Evolutionary conservation across 345 rosid species (phyloP), one percentile per base, ranked within the genome.

Genomic region (Turnera subulata): DNA sequence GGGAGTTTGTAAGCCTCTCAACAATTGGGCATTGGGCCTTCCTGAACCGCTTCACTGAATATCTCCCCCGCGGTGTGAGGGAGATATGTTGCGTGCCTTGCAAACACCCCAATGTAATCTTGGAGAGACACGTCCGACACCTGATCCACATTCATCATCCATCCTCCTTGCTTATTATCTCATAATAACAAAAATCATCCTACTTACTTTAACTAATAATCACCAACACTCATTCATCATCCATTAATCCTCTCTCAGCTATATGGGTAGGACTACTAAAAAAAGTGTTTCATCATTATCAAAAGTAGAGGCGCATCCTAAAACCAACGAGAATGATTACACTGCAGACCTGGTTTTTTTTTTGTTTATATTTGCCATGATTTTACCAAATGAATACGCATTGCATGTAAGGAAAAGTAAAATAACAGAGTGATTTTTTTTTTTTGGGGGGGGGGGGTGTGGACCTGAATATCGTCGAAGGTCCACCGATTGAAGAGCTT

Each of bases 11-110:
- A 11, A 91, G 88, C 80, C 98, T 78, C 83, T 91, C 96, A 5
- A 88, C 85, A 35, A 91, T 86, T 6, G 96, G 98, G 79, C 98
- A 91, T 24, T 91, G 96, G 12, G 98, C 96, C 75, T 91, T 91
- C 59, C 98, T 79, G 83, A 91, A 91, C 13, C 98, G 84, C 73
- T 91, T 88, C 16, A 80, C 90, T 0, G 97, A 87, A 82, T 90
- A 91, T 75, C 98, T 74, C 29, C n/a, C 96, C 96, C 59, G 96
- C 90, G 17, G 98, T 91, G 82, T 91, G 96, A 2, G 98, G 96
- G 0, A 91, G 87, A 81, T 63, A 91, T 16, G 95, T 88, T 0
- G 96, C 96, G 9, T 91, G 96, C 66, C 86, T 91, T 0, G 87
- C 81, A 1, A 71, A 78, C 25, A 82, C 85, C 5, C 90, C 96